Evolutionary conservation across 2,329 filamentous ascomycete genomes (phyloP).

Genomic region (Myriangium duriaei): DNA sequence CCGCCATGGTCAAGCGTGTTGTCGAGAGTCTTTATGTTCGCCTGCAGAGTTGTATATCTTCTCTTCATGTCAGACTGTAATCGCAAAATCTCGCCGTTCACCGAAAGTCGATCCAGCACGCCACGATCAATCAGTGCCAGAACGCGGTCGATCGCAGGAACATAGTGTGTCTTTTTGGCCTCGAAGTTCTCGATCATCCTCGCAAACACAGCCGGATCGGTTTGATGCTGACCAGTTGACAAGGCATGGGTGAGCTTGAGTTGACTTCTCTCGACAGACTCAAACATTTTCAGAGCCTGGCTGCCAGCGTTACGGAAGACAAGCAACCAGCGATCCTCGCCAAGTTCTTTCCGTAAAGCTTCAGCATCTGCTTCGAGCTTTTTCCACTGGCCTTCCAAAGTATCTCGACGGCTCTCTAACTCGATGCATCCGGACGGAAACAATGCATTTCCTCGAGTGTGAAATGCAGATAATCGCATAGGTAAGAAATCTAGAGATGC

Average conservation of each 20-base stretch:
- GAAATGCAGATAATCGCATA: constrained; percentile 83
- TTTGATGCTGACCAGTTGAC: constrained; percentile 60
- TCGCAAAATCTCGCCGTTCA: constrained; percentile 87
- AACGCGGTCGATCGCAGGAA: constrained; percentile 82
- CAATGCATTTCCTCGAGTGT: constrained; percentile 58
- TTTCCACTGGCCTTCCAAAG: constrained; percentile 74
- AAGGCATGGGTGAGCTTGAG: constrained; percentile 69
- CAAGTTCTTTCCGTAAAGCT: constrained; percentile 74
- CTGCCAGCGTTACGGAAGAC: constrained; percentile 88
- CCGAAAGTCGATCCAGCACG: constrained; percentile 86
- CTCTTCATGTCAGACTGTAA: constrained; percentile 74
- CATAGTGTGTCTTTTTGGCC: constrained; percentile 87
- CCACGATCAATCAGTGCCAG: constrained; percentile 88
- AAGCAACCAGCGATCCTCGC: constrained; percentile 90
- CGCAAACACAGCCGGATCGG: constrained; percentile 53
- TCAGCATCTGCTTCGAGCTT: constrained; percentile 85
- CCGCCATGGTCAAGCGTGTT: constrained; percentile 57
- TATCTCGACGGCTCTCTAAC: constrained; percentile 59
- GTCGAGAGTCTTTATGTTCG: constrained; percentile 68
- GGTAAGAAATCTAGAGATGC: constrained; percentile 92
- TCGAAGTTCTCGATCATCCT: constrained; percentile 91
- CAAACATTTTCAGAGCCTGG: constrained; percentile 92
- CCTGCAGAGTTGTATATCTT: constrained; percentile 67
- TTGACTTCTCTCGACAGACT: constrained; percentile 82
- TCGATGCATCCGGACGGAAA: constrained; percentile 91